Base-by-base conservation (phyloP, 805 yeast genomes). In the Starmerella geochares region DNA sequence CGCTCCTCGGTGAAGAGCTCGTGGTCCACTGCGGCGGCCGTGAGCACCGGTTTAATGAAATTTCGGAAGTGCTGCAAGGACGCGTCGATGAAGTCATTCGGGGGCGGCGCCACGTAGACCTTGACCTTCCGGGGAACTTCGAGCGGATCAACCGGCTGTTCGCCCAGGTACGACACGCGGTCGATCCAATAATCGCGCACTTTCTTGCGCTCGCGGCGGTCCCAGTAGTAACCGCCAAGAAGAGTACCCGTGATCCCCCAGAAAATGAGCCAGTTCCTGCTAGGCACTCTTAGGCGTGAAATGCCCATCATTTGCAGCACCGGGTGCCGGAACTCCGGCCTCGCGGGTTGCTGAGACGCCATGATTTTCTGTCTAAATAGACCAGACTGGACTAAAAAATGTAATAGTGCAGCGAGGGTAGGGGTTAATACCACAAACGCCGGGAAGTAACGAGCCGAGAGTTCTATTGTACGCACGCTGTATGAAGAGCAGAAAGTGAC, bases 71-170 rank as follows among this genome's bases (percentile, higher is more conserved):
- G 75, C 53, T 74, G 76, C 65, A 83, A 62, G 10, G 90, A 78
- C 50, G 79, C 81, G 37, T 81, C 92, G 44, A 90, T 67, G 58
- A 78, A 85, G 63, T 90, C 96, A 60, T 85, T 84, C 19, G 98
- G 97, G 8, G 97, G 96, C n/a, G 98, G 98, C 0, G 95, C 94
- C 50, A 88, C 75, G 63, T 81, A 88, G 1, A 92, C 79, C 1
- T 84, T 78, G 42, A 92, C 69, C 58, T 81, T 84, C 52, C 98
- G 74, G 2, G 95, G 86, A 19, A 75, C 59, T 48, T 73, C 71
- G 50, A 76, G 67, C 1, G 79, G 64, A 1, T 38, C 44, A 38
- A 80, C 58, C 16, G 76, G 74, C 24, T 64, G 70, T 23, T 75
- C 62, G 13, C 90, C 77, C 40, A 75, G 63, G 14, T 65, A 67